Base-by-base conservation (phyloP, 2,329 filamentous ascomycete genomes). In the Talaromyces sp. region DNA sequence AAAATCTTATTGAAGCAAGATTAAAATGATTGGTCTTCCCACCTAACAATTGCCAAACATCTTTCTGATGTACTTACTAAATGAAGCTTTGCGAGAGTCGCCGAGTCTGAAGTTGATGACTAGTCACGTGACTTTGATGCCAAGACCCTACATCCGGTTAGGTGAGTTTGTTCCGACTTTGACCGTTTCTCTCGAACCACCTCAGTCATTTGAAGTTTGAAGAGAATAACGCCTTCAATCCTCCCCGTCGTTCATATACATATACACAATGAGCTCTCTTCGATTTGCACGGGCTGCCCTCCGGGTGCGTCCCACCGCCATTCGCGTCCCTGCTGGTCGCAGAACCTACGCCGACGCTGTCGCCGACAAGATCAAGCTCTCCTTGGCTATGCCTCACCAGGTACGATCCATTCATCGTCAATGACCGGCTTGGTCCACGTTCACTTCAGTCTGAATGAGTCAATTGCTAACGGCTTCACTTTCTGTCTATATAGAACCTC, bases 361-460 rank as follows among this genome's bases (percentile, higher is more conserved):
- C 72, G 82, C 88, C 75, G 91, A 93, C 86, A 93, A 93, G 88
- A 96, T 99, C 86, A 96, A 96, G 88, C 88, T 99, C 83, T 96
- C 92, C 85, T 85, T 99, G 83, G 88, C 91, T 79, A 90, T 99
- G 73, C 95, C 95, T 83, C 93, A 98, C 83, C 91, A 97, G 92
- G 95, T 98, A 92, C 81, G 90, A 66, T 62, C 67, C 69, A 65
- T 57, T 1, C 8, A 42, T 39, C 14, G 16, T 23, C 33, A 14
- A 54, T 54, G 21, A 2, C n/a, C 9, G 50, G n/a, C 21, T 4
- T 35, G 4, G 28, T 14, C 12, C 7, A 6, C 5, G 8, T 21
- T 21, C 37, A 14, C 11, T 16, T 54, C 8, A 9, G 31, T 12
- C 21, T 9, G 48, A 35, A 63, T 58, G 7, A 7, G n/a, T 48